phyloP scores from a whole-genome alignment of 169 alveolate species.

The Toxoplasma gondii region DNA sequence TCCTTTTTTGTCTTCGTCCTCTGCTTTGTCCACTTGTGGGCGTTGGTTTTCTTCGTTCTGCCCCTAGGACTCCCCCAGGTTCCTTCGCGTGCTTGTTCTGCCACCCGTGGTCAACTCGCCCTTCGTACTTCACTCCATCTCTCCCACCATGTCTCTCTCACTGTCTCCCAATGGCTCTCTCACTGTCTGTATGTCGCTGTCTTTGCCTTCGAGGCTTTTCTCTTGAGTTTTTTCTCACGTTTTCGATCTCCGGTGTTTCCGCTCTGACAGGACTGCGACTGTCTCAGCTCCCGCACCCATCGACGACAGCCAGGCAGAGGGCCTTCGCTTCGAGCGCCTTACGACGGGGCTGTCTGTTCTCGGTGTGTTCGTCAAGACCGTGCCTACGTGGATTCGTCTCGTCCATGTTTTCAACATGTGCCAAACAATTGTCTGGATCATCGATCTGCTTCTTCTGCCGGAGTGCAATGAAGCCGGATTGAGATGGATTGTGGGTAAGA shows the following conservation, averaged over 20 bases:
- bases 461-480: constrained; percentile 73
- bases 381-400: constrained; percentile 74
- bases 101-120: too few relatives aligned
- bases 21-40: too few relatives aligned
- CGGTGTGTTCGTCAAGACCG: constrained; percentile 70
- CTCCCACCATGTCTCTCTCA: too few relatives aligned
- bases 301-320: not conserved
- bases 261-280: not conserved
- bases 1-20: not conserved
- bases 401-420: constrained; percentile 71
- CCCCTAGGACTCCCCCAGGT: not conserved
- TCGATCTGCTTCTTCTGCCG: constrained; percentile 70
- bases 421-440: constrained; percentile 65
- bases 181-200: not conserved
- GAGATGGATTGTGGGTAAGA: constrained; percentile 44
- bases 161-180: too few relatives aligned
- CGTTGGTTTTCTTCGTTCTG: not conserved
- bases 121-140: too few relatives aligned
- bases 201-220: not conserved
- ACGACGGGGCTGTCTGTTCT: constrained; percentile 60
- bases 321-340: constrained; percentile 47
- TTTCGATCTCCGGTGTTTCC: not conserved
- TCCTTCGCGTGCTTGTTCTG: not conserved
- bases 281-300: not conserved
- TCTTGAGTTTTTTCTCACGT: not conserved